These are phyloP conservation scores for Cutaneotrichosporon sp. DNA, from an alignment of 1,284 basidiomycete genomes.

Conservation along the genomic window DNA sequence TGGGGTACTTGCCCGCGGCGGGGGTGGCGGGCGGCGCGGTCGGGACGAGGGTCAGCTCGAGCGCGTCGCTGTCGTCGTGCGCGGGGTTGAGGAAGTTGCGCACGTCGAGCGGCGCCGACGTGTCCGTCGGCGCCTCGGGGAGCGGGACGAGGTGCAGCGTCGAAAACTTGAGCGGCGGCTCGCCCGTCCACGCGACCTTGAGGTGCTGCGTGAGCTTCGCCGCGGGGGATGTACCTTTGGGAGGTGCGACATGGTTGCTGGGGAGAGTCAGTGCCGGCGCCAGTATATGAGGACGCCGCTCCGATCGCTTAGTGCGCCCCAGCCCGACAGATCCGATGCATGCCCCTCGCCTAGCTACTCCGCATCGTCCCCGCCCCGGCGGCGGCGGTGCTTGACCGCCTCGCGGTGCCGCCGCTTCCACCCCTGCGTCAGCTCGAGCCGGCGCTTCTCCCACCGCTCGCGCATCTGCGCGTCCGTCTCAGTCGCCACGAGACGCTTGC, in stretches of 20 bases:
- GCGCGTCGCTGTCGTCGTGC: background rate
- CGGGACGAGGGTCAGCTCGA: background rate
- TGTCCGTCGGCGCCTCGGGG: too few relatives aligned
- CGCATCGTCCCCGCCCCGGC: conserved; percentile 58
- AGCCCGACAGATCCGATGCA: background rate
- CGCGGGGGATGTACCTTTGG: background rate
- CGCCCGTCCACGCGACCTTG: background rate
- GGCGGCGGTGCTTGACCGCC: conserved; percentile 67
- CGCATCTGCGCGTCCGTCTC: conserved; percentile 59
- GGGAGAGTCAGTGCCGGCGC: background rate
- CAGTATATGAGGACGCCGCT: too few relatives aligned
- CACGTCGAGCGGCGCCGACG: background rate
- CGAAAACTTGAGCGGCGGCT: background rate
- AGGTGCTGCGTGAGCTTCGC: background rate
- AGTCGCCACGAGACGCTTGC: conserved; percentile 32
- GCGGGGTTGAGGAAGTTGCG: background rate
- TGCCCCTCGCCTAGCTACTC: conserved; percentile 9
- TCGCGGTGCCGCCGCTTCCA: conserved; percentile 80
- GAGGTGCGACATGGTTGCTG: background rate
- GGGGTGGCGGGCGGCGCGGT: background rate
- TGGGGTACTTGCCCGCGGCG: background rate
- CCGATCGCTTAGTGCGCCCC: too few relatives aligned
- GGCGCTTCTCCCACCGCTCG: conserved; percentile 69
- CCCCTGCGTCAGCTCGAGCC: conserved; percentile 68
- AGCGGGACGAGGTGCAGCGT: background rate